Evolutionary conservation across 2,329 filamentous ascomycete genomes (phyloP), one percentile per base, ranked within the genome.

Genomic region (Hypoxylon sp.): DNA sequence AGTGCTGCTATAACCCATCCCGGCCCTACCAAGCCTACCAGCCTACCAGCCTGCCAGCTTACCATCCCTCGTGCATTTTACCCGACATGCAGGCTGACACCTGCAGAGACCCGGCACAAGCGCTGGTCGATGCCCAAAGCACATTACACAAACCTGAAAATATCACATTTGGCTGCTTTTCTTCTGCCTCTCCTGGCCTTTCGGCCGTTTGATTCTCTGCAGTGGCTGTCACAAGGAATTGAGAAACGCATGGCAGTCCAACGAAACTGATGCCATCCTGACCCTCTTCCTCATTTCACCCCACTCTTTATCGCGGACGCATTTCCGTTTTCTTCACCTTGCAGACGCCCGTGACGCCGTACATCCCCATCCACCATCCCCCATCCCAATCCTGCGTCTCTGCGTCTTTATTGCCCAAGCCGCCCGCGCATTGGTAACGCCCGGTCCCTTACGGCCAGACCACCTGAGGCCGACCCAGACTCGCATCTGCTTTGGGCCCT

Each of bases 271-370:
- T 32, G 47, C 51, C 62, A 65, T 48, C 54, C 53, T 67, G 56
- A 35, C 19, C 29, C 24, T 62, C 50, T 46, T 48, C 11, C 46
- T 61, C 37, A 47, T 35, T 58, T 15, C 55, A 65, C 60, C 56
- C 63, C 69, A 65, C 64, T 54, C 53, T 61, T 56, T 58, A 60
- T 65, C 63, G 21, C 61, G 58, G 51, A 68, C 50, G 56, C 61
- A 65, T 64, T 76, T 75, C 74, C 72, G 59, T 71, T 74, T 77
- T 71, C 67, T 75, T 72, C 74, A 69, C 66, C 71, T 69, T 76
- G 76, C 75, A 77, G 74, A 73, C 67, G 70, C 72, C 68, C 67
- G 69, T 63, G 67, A 68, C 68, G 65, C 65, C 56, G 62, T 70
- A 56, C 65, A 69, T 60, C 54, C 29, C 47, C 21, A 11, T 6